Percentiles rank a stretch among this genome's conserved stretches.
Evolutionary conservation across 306 rosid species (phyloP).

Genomic region (Betula pendula): DNA sequence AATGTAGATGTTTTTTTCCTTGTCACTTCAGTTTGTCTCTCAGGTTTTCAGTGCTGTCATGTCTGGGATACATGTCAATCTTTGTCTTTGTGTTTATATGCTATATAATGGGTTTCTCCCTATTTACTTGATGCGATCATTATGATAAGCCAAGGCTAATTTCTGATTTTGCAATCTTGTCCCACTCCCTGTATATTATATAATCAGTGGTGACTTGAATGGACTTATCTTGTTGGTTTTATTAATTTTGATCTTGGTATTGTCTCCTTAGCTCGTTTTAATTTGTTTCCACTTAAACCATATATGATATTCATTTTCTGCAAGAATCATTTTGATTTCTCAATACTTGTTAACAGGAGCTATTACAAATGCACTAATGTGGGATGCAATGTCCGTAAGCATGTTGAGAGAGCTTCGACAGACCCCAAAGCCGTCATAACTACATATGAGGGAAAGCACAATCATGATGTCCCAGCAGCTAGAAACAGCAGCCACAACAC

Average conservation of each 20-base stretch:
- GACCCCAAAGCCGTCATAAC: slow-evolving; percentile 93
- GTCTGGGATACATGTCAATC: not conserved
- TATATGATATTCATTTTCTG: not conserved
- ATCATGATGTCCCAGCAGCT: slow-evolving; percentile 88
- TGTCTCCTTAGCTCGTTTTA: not conserved
- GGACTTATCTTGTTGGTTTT: not conserved
- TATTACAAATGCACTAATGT: slow-evolving; percentile 89
- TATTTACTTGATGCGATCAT: not conserved
- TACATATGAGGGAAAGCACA: slow-evolving; percentile 89
- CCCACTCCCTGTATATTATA: not conserved
- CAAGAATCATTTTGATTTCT: slow-evolving; percentile 16
- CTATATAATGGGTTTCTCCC: not conserved
- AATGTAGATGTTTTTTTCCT: slow-evolving; percentile 2
- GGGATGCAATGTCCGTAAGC: slow-evolving; percentile 96
- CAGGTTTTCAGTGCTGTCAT: not conserved
- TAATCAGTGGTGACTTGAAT: not conserved
- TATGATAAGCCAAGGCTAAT: not conserved
- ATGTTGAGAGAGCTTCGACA: slow-evolving; percentile 90
- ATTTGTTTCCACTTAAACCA: not conserved
- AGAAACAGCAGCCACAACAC: slow-evolving; percentile 88
- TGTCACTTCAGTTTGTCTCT: slow-evolving; percentile 11
- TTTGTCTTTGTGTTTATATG: not conserved
- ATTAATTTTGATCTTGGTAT: not conserved
- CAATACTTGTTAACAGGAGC: slow-evolving; percentile 60
- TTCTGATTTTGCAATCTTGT: not conserved